Percentiles rank a stretch among this genome's conserved stretches.
Evolutionary conservation across 2,329 filamentous ascomycete species (phyloP).

Genomic region (Cladosporium sp.): DNA sequence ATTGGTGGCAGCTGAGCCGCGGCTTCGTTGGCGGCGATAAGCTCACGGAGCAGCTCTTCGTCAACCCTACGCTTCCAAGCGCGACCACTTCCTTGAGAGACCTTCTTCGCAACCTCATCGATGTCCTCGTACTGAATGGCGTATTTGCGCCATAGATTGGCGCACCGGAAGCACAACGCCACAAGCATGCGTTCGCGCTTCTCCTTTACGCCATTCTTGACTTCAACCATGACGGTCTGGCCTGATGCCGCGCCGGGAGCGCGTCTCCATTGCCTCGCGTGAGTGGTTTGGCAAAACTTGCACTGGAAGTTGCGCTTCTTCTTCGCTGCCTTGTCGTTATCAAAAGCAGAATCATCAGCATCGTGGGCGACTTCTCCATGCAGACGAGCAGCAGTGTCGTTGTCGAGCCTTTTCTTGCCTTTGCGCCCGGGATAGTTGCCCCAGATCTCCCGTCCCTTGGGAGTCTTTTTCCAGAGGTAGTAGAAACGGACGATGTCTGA

Average conservation of each 20-base stretch:
- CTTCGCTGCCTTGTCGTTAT: slow-evolving; percentile 74
- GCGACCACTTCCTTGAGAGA: slow-evolving; percentile 74
- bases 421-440: slow-evolving; percentile 82
- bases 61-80: slow-evolving; percentile 87
- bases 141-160: slow-evolving; percentile 91
- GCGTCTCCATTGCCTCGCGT: slow-evolving; percentile 85
- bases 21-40: slow-evolving; percentile 59
- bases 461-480: slow-evolving; percentile 97
- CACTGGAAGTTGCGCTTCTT: slow-evolving; percentile 85
- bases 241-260: slow-evolving; percentile 74
- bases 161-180: slow-evolving; percentile 85
- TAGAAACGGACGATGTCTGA: slow-evolving; percentile 86
- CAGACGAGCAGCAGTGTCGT: slow-evolving; percentile 66
- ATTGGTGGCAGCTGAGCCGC: slow-evolving; percentile 22
- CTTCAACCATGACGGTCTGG: slow-evolving; percentile 63
- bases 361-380: slow-evolving; percentile 91
- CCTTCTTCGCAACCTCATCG: slow-evolving; percentile 86
- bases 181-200: slow-evolving; percentile 71
- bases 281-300: slow-evolving; percentile 82
- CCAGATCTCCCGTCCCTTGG: slow-evolving; percentile 82
- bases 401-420: slow-evolving; percentile 71
- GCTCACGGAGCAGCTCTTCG: slow-evolving; percentile 81
- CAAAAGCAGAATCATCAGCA: slow-evolving; percentile 92
- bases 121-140: slow-evolving; percentile 93
- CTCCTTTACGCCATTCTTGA: slow-evolving; percentile 64